Base-by-base conservation (phyloP, 2,329 filamentous ascomycete species). In the Phyllosticta ampelicida region DNA sequence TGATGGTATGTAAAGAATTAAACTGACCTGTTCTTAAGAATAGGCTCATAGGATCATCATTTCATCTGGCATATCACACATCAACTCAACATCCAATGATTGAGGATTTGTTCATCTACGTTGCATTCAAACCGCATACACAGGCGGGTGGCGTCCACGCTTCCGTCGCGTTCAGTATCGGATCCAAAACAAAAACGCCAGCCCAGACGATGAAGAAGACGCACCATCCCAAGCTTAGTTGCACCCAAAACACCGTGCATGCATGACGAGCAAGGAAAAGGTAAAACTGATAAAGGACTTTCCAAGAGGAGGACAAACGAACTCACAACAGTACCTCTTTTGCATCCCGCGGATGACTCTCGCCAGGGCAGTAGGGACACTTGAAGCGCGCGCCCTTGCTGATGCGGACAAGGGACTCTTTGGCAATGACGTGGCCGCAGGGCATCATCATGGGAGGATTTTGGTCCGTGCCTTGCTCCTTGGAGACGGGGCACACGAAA, bases 371-470 rank as follows among this genome's bases (percentile, higher is more conserved):
- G 70, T 99, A 99, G 0, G 94, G 94, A 67, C 94, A 99, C 72
- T 99, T 99, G 78, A 95, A 95, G 60, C 86, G 78, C 49, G 77
- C 81, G 0, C 86, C 86, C 73, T 95, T 95, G 57, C 85, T 85
- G 49, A 97, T 78, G 67, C 85, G 85, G 61, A 87, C 83, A 54
- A 99, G 75, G 30, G 86, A 90, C 67, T 96, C 91, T 63, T 85
- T 82, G 18, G 90, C 91, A 60, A 99, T 86, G 55, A 96, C 92
- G 74, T 99, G 94, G 5, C 94, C 92, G 68, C 94, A 99, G 0
- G 89, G 88, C 68, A 99, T 85, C 82, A 96, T 94, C 87, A 97
- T 95, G 1, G 94, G 90, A 10, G 94, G 94, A 70, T 99, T 99
- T 21, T 80, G 75, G 67, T 95, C 90, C 0, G 92, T 99, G 0